A percentile compares a stretch with the other conserved stretches of the same genome.
Conservation (phyloP, 495 filamentous ascomycete species). For the Hyaloscypha variabilis region DNA sequence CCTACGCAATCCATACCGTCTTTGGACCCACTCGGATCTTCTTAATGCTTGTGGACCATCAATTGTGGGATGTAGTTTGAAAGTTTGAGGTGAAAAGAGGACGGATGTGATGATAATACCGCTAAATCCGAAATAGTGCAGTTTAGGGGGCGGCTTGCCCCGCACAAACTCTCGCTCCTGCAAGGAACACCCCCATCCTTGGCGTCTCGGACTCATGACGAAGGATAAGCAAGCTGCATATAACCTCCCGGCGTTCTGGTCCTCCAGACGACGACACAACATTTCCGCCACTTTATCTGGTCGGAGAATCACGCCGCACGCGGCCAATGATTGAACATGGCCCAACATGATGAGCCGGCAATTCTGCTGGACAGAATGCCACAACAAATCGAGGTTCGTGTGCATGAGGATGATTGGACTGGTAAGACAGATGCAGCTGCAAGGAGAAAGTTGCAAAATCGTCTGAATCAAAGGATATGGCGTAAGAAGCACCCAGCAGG, state of each 20-base stretch:
- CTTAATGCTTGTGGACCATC: not conserved
- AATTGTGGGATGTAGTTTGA: too few species aligned
- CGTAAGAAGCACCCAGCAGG: conserved; percentile 13
- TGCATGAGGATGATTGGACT: conserved; percentile 36
- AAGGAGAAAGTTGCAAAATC: conserved; percentile 34
- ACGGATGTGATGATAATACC: not conserved
- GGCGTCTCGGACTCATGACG: not conserved
- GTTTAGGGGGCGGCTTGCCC: not conserved
- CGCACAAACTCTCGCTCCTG: not conserved
- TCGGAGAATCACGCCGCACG: not conserved
- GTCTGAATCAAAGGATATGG: conserved; percentile 38
- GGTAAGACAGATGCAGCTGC: conserved; percentile 27
- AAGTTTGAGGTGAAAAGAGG: too few species aligned
- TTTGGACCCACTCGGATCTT: not conserved
- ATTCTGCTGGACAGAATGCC: not conserved
- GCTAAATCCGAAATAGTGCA: not conserved
- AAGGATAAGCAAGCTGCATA: conserved; percentile 5
- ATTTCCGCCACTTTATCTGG: not conserved
- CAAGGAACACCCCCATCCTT: not conserved
- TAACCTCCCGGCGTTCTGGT: not conserved
- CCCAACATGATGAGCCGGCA: not conserved
- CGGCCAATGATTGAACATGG: not conserved
- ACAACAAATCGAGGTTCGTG: not conserved
- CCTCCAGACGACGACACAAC: not conserved
- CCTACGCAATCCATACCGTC: not conserved